Evolutionary conservation across 2,329 filamentous ascomycete species (phyloP).

Genomic region (Elsinoe batatas): DNA sequence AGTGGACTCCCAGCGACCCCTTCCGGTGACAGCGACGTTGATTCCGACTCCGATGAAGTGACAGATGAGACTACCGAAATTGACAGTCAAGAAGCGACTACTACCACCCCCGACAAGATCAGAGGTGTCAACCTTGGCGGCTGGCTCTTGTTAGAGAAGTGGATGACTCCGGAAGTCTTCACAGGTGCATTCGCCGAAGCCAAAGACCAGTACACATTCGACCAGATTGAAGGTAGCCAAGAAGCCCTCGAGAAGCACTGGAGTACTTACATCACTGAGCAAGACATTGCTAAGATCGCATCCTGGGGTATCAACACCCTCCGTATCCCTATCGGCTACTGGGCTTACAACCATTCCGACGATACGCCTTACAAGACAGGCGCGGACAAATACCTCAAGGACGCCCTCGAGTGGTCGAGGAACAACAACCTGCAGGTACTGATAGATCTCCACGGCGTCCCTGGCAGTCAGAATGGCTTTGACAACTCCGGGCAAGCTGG

Average conservation of each 20-base stretch:
- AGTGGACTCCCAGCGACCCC: not conserved
- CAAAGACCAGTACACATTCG: constrained; percentile 32
- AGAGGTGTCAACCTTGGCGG: constrained; percentile 30
- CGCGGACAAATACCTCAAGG: constrained; percentile 38
- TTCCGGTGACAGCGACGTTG: not conserved
- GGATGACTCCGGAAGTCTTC: constrained; percentile 30
- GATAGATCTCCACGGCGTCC: constrained; percentile 64
- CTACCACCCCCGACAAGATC: constrained; percentile 13
- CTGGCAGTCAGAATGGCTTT: constrained; percentile 49
- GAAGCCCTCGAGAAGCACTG: constrained; percentile 28
- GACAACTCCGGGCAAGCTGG: constrained; percentile 18
- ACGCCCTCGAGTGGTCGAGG: constrained; percentile 18
- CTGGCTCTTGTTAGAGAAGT: constrained; percentile 30
- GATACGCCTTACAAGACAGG: constrained; percentile 37
- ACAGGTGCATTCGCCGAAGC: constrained; percentile 22
- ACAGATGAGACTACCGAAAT: not conserved
- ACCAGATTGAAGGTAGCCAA: constrained; percentile 24
- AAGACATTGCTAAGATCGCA: constrained; percentile 34
- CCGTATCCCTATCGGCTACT: constrained; percentile 45
- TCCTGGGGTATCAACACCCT: constrained; percentile 31
- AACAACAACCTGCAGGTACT: constrained; percentile 36
- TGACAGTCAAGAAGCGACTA: not conserved
- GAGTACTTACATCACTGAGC: constrained; percentile 31
- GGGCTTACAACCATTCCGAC: constrained; percentile 36
- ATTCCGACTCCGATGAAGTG: not conserved